Percentiles rank a stretch among this genome's conserved stretches.
phyloP scores from a whole-genome alignment of 805 yeast species.

The Zygosaccharomyces bisporus region DNA sequence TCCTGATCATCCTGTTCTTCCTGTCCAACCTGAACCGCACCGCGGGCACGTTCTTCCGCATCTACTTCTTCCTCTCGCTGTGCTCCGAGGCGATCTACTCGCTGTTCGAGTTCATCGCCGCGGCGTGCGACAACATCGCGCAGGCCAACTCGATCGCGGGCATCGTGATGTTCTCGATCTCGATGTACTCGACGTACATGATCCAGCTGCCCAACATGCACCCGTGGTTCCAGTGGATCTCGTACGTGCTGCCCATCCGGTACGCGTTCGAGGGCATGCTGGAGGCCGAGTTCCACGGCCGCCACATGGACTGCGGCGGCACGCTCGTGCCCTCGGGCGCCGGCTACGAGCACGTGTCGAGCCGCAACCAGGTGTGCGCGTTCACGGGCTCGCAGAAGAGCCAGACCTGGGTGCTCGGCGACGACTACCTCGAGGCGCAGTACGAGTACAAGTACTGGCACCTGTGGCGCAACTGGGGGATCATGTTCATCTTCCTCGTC shows the following conservation, averaged over 20 bases:
- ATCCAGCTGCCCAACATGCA: slow-evolving; percentile 55
- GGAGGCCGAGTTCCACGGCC: slow-evolving; percentile 57
- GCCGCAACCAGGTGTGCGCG: slow-evolving; percentile 48
- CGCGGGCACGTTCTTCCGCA: slow-evolving; percentile 54
- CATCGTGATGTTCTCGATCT: slow-evolving; percentile 44
- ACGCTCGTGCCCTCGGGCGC: slow-evolving; percentile 54
- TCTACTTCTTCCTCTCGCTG: slow-evolving; percentile 39
- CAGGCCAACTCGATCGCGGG: slow-evolving; percentile 59
- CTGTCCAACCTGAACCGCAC: slow-evolving; percentile 47
- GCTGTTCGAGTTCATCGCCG: slow-evolving; percentile 51
- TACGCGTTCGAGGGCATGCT: slow-evolving; percentile 59
- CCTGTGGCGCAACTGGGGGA: slow-evolving; percentile 80
- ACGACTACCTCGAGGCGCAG: slow-evolving; percentile 46
- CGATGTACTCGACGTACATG: slow-evolving; percentile 59
- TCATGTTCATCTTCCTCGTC: slow-evolving; percentile 45
- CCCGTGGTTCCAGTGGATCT: slow-evolving; percentile 65
- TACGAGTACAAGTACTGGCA: slow-evolving; percentile 54
- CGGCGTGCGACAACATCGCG: slow-evolving; percentile 44
- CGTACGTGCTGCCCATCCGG: slow-evolving; percentile 49
- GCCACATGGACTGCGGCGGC: slow-evolving; percentile 30
- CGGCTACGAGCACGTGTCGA: slow-evolving; percentile 41
- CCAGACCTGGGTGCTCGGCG: slow-evolving; percentile 50
- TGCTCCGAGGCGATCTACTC: slow-evolving; percentile 31
- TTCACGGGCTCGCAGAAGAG: slow-evolving; percentile 62
- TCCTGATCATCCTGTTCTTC: slow-evolving; percentile 53